Evolutionary conservation across 2,329 filamentous ascomycete species (phyloP).

Genomic region (Aspergillus carbonarius): DNA sequence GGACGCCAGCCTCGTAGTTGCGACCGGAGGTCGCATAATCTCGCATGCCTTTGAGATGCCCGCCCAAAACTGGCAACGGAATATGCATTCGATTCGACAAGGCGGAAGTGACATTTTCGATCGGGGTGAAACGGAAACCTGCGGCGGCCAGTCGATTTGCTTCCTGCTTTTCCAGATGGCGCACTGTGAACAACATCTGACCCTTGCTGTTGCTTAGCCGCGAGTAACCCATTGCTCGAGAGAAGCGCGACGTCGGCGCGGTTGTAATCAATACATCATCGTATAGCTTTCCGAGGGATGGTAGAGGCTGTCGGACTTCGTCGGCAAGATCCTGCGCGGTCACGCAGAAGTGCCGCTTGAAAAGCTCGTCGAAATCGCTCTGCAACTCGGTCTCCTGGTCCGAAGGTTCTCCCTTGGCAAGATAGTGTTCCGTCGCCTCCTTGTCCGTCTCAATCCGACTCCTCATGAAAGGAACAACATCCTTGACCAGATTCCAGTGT

Average conservation of each 20-base stretch:
- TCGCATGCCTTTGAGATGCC: constrained; percentile 64
- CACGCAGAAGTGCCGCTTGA: constrained; percentile 80
- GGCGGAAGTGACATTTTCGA: constrained; percentile 65
- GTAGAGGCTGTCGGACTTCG: constrained; percentile 62
- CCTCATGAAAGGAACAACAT: constrained; percentile 70
- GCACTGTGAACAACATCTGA: constrained; percentile 77
- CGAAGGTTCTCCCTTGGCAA: constrained; percentile 41
- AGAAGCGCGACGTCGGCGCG: constrained; percentile 31
- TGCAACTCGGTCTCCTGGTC: constrained; percentile 55
- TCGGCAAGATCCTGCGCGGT: constrained; percentile 73
- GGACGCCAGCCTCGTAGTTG: constrained; percentile 37
- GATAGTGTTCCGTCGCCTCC: constrained; percentile 49
- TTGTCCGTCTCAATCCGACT: constrained; percentile 61
- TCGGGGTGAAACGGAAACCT: constrained; percentile 75
- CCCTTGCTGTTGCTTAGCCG: constrained; percentile 58
- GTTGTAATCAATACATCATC: constrained; percentile 73
- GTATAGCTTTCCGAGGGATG: constrained; percentile 67
- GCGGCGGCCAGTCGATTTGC: constrained; percentile 64
- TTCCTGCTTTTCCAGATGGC: constrained; percentile 60
- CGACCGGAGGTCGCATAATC: constrained; percentile 46
- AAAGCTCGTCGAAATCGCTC: constrained; percentile 70
- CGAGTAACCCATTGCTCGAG: constrained; percentile 28
- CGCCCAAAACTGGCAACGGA: constrained; percentile 59
- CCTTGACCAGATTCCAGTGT: constrained; percentile 70
- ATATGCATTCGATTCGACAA: constrained; percentile 76